Conservation (phyloP, 768 basidiomycete genomes). For the Paxillus rubicundulus region DNA sequence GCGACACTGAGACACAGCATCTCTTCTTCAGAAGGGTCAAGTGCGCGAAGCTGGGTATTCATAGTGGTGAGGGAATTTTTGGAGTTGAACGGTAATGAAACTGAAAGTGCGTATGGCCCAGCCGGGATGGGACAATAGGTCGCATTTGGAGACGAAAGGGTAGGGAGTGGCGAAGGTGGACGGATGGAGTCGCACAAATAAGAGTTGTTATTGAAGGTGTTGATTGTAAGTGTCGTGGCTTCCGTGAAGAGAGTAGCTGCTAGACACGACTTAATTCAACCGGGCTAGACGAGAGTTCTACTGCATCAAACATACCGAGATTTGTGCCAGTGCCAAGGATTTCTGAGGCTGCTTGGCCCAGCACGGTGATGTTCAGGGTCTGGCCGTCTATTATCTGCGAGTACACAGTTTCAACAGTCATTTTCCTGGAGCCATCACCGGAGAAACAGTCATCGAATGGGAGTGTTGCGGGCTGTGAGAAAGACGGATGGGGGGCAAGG, state of each 20-base stretch:
- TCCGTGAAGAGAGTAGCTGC: constrained; percentile 86
- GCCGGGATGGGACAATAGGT: constrained; percentile 74
- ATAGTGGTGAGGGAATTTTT: constrained; percentile 80
- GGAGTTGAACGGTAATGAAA: constrained; percentile 62
- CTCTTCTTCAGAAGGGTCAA: constrained; percentile 82
- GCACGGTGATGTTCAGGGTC: constrained; percentile 65
- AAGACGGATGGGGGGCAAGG: constrained; percentile 27
- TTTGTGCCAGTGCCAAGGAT: constrained; percentile 62
- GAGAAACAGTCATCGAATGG: constrained; percentile 70
- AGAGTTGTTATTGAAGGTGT: constrained; percentile 64
- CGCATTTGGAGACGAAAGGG: constrained; percentile 33
- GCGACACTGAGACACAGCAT: constrained; percentile 78
- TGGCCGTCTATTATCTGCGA: constrained; percentile 59
- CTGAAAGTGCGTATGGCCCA: constrained; percentile 80
- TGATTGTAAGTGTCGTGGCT: constrained; percentile 75
- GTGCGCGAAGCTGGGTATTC: constrained; percentile 78
- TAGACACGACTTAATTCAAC: constrained; percentile 6
- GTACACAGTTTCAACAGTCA: constrained; percentile 68
- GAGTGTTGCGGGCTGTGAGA: constrained; percentile 59
- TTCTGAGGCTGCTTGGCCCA: constrained; percentile 59
- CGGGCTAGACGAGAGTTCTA: not conserved
- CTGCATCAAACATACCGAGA: constrained; percentile 50
- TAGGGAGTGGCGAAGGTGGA: constrained; percentile 69
- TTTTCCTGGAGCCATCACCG: constrained; percentile 51
- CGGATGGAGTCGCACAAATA: constrained; percentile 79